phyloP scores from a whole-genome alignment of 345 rosid genomes.

The Zanthoxylum bungeanum region DNA sequence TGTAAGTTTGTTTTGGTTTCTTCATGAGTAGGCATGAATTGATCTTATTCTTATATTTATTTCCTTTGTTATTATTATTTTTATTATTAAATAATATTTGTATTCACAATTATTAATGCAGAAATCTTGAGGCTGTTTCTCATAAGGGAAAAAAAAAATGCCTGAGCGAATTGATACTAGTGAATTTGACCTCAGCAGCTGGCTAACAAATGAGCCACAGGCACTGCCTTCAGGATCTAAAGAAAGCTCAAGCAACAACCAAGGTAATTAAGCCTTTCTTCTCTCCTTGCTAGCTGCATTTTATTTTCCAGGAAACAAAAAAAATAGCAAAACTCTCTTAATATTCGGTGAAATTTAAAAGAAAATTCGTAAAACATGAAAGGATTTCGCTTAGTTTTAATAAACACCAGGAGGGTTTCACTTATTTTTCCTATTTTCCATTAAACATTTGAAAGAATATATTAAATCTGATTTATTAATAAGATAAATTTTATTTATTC shows the following conservation, averaged over 20 bases:
- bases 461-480: no score
- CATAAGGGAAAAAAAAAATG: background rate
- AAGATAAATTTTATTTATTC: no score
- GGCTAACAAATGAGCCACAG: background rate
- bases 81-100: background rate
- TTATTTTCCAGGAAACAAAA: no score
- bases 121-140: background rate
- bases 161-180: no score
- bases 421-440: no score
- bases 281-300: background rate
- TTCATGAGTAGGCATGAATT: background rate
- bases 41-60: background rate
- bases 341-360: no score
- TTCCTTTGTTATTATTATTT: background rate
- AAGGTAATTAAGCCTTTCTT: constrained; percentile 14
- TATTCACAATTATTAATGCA: background rate
- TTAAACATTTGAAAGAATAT: no score
- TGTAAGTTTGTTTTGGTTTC: background rate
- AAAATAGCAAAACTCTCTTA: no score
- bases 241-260: background rate
- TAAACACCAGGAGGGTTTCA: no score
- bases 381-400: no score
- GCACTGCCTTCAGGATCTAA: background rate
- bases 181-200: background rate
- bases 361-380: no score